phyloP scores from a whole-genome alignment of 441 rosid genomes.

The Eutrema salsugineum region DNA sequence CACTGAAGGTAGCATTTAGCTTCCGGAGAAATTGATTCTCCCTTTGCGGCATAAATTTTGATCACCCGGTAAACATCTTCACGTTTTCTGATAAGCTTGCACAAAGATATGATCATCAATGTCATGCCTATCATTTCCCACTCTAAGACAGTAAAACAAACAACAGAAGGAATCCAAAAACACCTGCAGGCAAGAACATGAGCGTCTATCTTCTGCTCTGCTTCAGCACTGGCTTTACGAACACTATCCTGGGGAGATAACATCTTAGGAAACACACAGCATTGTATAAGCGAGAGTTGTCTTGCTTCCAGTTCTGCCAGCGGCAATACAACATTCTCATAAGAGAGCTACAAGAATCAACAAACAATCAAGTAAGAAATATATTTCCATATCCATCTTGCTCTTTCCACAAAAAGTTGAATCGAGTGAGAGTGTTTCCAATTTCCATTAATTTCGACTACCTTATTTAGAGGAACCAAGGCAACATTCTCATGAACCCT shows the following conservation, averaged over 20 bases:
- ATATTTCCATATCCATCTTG: neutral
- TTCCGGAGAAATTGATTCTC: constrained; percentile 58
- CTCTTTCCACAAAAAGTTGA: neutral
- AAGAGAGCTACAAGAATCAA: constrained; percentile 56
- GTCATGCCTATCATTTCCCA: neutral
- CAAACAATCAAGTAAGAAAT: neutral
- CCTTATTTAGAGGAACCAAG: constrained; percentile 81
- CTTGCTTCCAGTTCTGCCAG: constrained; percentile 73
- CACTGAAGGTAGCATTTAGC: constrained; percentile 56
- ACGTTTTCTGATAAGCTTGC: constrained; percentile 65
- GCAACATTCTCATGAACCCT: constrained; percentile 71
- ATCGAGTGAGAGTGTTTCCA: neutral
- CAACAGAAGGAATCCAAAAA: neutral
- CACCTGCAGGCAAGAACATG: constrained; percentile 73
- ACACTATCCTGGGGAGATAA: constrained; percentile 60
- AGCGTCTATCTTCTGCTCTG: constrained; percentile 70
- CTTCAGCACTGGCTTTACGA: constrained; percentile 79
- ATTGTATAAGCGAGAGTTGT: constrained; percentile 60
- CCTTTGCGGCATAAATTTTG: constrained; percentile 62
- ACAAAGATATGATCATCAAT: constrained; percentile 27
- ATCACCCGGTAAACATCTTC: constrained; percentile 84
- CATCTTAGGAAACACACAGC: constrained; percentile 75
- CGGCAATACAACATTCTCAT: constrained; percentile 63
- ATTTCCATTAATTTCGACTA: constrained; percentile 14
- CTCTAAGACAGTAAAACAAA: neutral